Evolutionary conservation across 2,329 filamentous ascomycete species (phyloP), one percentile per base, ranked within the genome.

Genomic region (Epicoccum nigrum): DNA sequence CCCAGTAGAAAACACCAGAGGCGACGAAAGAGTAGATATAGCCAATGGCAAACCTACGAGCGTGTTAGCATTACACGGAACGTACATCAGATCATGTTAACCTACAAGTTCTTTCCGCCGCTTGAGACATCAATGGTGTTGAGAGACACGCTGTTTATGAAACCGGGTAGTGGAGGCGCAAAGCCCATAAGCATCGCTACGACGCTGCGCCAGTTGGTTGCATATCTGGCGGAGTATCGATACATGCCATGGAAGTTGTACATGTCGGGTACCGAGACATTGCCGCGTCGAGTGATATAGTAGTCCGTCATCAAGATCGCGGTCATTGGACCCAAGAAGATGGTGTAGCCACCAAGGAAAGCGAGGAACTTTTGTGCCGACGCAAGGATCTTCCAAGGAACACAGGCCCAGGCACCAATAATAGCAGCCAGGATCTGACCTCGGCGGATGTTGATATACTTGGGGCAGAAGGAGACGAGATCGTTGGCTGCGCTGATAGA

Each of bases 311-410:
- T 61, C 21, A 65, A 33, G 23, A 65, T 62, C 16, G 60, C 53
- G 6, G 64, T 60, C 51, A 65, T 64, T 21, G 62, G 60, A 2
- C 63, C 63, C 17, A 67, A 35, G 49, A 67, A 67, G 33, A 67
- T 62, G 27, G 61, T 58, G 46, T 66, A 66, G 40, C 61, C 62
- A 21, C 60, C 54, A 5, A 66, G 58, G 62, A 74, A 74, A 31
- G 66, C 58, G 16, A 75, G 61, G 58, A 75, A 74, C 40, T 67
- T 70, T 7, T 63, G 60, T 6, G 69, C 67, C 1, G 64, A 70
- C 4, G 64, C 65, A 7, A 73, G 64, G 34, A 72, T 71, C 51
- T 72, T 71, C 71, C 71, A 74, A 2, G 70, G 71, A 3, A 74
- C 71, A 43, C 70, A 72, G n/a, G 61, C 68, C 70, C 71, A 73